phyloP scores from a whole-genome alignment of 2,329 filamentous ascomycete genomes.

The Pseudogymnoascus sp. region DNA sequence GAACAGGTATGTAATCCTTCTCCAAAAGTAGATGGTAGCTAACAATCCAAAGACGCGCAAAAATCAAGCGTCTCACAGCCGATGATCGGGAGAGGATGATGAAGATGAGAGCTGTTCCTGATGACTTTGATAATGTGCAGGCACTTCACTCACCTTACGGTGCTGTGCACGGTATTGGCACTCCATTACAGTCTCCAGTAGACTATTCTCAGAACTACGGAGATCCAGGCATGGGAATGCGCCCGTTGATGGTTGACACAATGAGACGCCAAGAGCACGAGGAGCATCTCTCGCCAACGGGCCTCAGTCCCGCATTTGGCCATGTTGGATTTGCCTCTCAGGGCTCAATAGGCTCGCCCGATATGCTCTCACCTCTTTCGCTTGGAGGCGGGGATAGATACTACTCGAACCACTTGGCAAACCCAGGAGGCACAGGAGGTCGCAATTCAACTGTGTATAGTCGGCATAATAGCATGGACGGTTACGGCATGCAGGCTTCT shows the following conservation, averaged over 20 bases:
- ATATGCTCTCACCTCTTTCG: constrained; percentile 50
- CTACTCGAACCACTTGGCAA: constrained; percentile 40
- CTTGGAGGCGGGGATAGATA: constrained; percentile 47
- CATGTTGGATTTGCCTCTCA: constrained; percentile 55
- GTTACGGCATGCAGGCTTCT: constrained; percentile 37
- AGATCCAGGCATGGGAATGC: constrained; percentile 48
- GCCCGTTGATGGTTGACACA: constrained; percentile 59
- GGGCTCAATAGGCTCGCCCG: constrained; percentile 40
- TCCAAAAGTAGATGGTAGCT: constrained; percentile 9
- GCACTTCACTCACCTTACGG: constrained; percentile 56
- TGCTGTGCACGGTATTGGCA: constrained; percentile 33
- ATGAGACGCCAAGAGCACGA: constrained; percentile 50
- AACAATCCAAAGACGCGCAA: constrained; percentile 46
- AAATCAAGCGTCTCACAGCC: constrained; percentile 62
- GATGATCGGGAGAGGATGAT: constrained; percentile 64
- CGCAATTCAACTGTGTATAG: constrained; percentile 45
- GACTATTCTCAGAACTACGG: constrained; percentile 39
- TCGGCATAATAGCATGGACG: constrained; percentile 39
- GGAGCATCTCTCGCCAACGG: constrained; percentile 58
- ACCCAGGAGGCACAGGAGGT: constrained; percentile 38
- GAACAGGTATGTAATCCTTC: constrained; percentile 61
- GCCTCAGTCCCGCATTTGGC: constrained; percentile 58
- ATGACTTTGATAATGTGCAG: constrained; percentile 62
- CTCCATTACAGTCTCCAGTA: constrained; percentile 26
- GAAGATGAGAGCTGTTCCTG: constrained; percentile 62